Evolutionary conservation across 257 asterid species (phyloP).

Genomic region (Sherardia arvensis): DNA sequence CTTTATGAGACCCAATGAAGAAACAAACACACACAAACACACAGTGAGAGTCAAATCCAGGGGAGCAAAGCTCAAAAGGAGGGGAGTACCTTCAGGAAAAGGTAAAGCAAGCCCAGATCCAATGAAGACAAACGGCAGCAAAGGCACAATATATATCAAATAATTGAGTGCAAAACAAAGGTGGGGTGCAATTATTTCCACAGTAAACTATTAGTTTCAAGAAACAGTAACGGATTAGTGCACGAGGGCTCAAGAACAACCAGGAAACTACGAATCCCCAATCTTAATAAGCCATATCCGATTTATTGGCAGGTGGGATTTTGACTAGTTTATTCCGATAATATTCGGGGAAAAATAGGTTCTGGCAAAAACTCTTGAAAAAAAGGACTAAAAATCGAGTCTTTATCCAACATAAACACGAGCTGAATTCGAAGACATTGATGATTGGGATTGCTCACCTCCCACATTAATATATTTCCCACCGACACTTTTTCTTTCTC

Average conservation of each 20-base stretch:
- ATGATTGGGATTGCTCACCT: not conserved
- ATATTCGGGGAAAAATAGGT: not conserved
- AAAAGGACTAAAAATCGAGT: not conserved
- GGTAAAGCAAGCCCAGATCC: slow-evolving; percentile 36
- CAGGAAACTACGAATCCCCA: slow-evolving; percentile 20
- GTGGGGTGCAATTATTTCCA: not conserved
- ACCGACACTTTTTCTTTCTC: not conserved
- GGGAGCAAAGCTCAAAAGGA: not conserved
- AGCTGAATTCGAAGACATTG: not conserved
- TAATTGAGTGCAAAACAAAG: not conserved
- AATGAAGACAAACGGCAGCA: slow-evolving; percentile 16
- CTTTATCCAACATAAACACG: not conserved
- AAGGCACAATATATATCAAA: not conserved
- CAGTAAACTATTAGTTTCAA: slow-evolving; percentile 2
- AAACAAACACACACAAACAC: not conserved
- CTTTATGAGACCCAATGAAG: not conserved
- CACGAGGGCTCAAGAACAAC: slow-evolving; percentile 35
- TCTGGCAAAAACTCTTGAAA: not conserved
- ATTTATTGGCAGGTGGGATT: not conserved
- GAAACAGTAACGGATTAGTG: slow-evolving; percentile 19
- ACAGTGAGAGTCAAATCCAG: not conserved
- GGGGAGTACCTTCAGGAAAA: slow-evolving; percentile 25
- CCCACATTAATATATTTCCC: not conserved
- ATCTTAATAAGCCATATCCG: not conserved
- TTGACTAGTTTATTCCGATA: not conserved